Conservation (phyloP, 148 eudicot species). For the Rhododendron ovatum region DNA sequence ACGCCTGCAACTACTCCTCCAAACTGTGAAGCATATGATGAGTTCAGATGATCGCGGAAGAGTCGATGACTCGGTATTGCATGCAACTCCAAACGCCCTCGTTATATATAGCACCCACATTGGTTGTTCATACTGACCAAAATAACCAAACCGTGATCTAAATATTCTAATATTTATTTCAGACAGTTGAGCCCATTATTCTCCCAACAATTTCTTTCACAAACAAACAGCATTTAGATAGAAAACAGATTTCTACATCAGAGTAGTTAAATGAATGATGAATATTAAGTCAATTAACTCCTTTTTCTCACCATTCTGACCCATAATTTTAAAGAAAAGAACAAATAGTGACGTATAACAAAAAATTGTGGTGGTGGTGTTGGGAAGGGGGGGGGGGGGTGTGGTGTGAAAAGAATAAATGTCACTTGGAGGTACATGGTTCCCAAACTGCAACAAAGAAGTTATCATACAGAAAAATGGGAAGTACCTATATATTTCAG, state of each 20-base stretch:
- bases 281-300: neutral
- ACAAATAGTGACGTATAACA: neutral
- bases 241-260: neutral
- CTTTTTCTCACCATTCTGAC: neutral
- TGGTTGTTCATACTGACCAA: neutral
- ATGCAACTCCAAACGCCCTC: neutral
- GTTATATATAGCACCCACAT: neutral
- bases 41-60: neutral
- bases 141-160: neutral
- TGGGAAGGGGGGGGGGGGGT: neutral
- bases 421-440: neutral
- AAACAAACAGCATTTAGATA: neutral
- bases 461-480: neutral
- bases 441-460: slow-evolving; percentile 6
- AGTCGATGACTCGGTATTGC: neutral
- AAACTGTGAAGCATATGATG: neutral
- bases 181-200: neutral
- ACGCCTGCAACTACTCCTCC: neutral
- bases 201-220: neutral
- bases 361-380: neutral
- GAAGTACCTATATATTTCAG: slow-evolving; percentile 48
- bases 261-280: neutral
- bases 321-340: neutral
- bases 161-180: neutral
- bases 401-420: neutral